Percentiles rank a stretch among this genome's conserved stretches.
Conservation (phyloP, 306 rosid species). For the Fagus sylvatica region DNA sequence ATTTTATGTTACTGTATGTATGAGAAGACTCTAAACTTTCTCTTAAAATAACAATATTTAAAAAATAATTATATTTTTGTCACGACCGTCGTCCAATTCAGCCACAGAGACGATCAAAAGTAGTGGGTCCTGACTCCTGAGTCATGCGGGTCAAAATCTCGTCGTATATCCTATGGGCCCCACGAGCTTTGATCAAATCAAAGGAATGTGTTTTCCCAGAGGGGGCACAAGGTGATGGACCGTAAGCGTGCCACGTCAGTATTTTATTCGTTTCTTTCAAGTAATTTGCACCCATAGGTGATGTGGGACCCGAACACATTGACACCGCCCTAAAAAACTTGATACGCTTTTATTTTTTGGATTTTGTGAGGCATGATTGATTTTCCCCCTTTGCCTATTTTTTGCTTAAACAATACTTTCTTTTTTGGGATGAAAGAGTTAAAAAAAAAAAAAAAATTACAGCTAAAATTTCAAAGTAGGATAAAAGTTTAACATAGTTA, state of each 20-base stretch:
- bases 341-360: neutral
- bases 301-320: neutral
- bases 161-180: slow-evolving; percentile 9
- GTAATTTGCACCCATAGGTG: slow-evolving; percentile 26
- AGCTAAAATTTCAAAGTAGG: neutral
- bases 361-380: neutral
- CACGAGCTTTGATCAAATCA: neutral
- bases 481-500: too few species aligned
- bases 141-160: neutral
- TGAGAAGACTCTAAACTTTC: too few species aligned
- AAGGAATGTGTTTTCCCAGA: neutral
- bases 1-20: too few species aligned
- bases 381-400: neutral
- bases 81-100: neutral
- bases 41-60: too few species aligned
- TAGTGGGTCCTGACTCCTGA: neutral
- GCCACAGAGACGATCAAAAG: neutral
- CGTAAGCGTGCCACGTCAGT: slow-evolving; percentile 38
- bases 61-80: too few species aligned
- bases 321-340: slow-evolving; percentile 14
- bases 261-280: slow-evolving; percentile 29
- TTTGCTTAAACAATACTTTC: neutral
- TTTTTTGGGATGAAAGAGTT: neutral
- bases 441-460: neutral
- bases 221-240: neutral